Conservation (phyloP, 108 stramenopile species). For the Pseudonitzschia pungens region DNA sequence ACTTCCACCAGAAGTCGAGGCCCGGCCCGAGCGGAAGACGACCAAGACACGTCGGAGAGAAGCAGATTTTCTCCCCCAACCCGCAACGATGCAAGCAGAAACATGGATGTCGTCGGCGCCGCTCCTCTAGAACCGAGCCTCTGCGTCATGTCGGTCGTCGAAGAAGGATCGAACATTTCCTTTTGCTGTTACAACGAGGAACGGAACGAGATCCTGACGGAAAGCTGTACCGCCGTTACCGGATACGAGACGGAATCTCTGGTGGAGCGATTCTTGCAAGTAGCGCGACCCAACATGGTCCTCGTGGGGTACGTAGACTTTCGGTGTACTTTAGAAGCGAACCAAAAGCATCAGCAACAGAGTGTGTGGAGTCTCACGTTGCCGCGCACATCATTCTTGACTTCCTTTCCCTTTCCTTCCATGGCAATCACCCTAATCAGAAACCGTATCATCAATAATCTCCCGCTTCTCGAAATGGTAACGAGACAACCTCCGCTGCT, state of each 20-base stretch:
- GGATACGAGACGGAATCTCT: conserved; percentile 52
- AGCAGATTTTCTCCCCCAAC: background rate
- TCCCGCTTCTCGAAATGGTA: conserved; percentile 34
- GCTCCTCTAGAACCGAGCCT: conserved; percentile 50
- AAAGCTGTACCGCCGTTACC: conserved; percentile 41
- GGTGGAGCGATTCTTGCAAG: conserved; percentile 50
- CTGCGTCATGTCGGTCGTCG: conserved; percentile 59
- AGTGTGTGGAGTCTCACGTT: too few species aligned
- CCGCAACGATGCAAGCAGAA: too few species aligned
- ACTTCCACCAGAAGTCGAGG: background rate
- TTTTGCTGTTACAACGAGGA: conserved; percentile 82
- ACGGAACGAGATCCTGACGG: conserved; percentile 67
- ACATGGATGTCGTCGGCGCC: background rate
- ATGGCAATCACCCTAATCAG: background rate
- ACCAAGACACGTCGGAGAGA: background rate
- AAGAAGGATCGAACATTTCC: conserved; percentile 60
- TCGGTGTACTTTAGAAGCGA: background rate
- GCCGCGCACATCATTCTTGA: too few species aligned
- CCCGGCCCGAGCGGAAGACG: background rate
- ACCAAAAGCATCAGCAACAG: background rate
- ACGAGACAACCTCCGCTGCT: conserved; percentile 23
- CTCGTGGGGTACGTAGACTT: conserved; percentile 32
- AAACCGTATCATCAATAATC: conserved; percentile 31
- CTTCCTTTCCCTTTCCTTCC: background rate
- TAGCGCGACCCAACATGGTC: conserved; percentile 63